Evolutionary conservation across 441 rosid species (phyloP).

Genomic region (Adansonia madagascariensis): DNA sequence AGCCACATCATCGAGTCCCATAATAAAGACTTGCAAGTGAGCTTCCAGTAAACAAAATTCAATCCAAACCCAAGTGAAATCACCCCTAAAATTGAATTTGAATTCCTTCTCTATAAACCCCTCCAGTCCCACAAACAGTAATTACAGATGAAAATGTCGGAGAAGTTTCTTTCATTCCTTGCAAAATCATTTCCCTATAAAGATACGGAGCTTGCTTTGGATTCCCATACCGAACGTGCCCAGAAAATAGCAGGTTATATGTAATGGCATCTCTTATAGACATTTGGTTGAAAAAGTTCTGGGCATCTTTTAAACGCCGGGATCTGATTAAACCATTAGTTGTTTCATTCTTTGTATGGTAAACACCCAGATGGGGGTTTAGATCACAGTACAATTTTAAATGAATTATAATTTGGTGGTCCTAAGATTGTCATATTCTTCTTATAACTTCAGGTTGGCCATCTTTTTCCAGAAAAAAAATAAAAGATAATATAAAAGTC

Average conservation of each 20-base stretch:
- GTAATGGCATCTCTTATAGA: slow-evolving; percentile 57
- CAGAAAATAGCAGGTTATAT: slow-evolving; percentile 63
- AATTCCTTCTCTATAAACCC: slow-evolving; percentile 52
- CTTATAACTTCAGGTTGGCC: too few relatives aligned
- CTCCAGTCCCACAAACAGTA: slow-evolving; percentile 53
- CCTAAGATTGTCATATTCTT: slow-evolving; percentile 34
- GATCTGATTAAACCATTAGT: slow-evolving; percentile 47
- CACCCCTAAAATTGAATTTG: slow-evolving; percentile 69
- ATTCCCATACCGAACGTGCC: slow-evolving; percentile 47
- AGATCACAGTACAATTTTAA: slow-evolving; percentile 35
- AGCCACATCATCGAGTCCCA: slow-evolving; percentile 49
- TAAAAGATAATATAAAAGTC: too few relatives aligned
- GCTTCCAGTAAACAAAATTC: slow-evolving; percentile 56
- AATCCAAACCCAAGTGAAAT: slow-evolving; percentile 56
- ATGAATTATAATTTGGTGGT: slow-evolving; percentile 26
- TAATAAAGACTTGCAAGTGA: slow-evolving; percentile 61
- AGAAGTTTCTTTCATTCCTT: slow-evolving; percentile 59
- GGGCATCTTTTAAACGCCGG: slow-evolving; percentile 49
- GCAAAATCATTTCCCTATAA: slow-evolving; percentile 48
- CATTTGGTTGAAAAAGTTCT: slow-evolving; percentile 60
- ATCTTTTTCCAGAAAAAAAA: too few relatives aligned
- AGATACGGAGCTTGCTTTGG: not conserved
- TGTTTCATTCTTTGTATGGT: slow-evolving; percentile 41
- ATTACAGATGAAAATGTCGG: slow-evolving; percentile 67
- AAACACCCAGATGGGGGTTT: slow-evolving; percentile 37